Conservation (phyloP, 768 basidiomycete species). For the Collybiopsis luxurians region DNA sequence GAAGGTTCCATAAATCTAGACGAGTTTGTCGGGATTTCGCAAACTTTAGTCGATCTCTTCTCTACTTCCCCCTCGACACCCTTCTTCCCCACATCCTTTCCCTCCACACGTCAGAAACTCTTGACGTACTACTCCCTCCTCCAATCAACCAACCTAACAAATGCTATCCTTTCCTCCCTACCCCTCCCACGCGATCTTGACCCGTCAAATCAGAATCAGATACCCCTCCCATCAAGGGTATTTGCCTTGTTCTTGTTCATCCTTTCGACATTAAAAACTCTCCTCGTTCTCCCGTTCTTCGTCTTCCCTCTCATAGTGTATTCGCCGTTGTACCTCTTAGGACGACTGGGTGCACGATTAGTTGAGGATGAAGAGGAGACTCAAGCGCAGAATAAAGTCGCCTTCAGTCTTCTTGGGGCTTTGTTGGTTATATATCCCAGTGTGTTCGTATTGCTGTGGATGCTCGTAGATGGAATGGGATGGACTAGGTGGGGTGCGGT, state of each 20-base stretch:
- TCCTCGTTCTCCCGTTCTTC: constrained; percentile 86
- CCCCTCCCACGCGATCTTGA: constrained; percentile 84
- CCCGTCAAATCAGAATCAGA: constrained; percentile 53
- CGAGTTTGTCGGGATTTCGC: constrained; percentile 81
- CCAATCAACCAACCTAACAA: constrained; percentile 77
- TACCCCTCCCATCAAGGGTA: constrained; percentile 80
- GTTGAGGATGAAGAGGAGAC: constrained; percentile 89
- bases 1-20: constrained; percentile 74
- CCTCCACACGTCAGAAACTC: constrained; percentile 62
- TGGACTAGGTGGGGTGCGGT: constrained; percentile 73
- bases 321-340: constrained; percentile 82
- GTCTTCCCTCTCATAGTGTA: constrained; percentile 81
- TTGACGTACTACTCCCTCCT: constrained; percentile 88
- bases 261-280: constrained; percentile 68
- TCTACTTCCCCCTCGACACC: constrained; percentile 61
- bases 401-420: constrained; percentile 71
- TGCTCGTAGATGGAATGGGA: constrained; percentile 50
- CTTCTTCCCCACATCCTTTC: constrained; percentile 36
- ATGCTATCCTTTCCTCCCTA: constrained; percentile 79
- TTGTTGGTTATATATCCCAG: constrained; percentile 74
- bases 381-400: constrained; percentile 95
- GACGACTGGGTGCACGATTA: constrained; percentile 67
- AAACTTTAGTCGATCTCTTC: constrained; percentile 94
- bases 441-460: constrained; percentile 87
- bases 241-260: constrained; percentile 75